Evolutionary conservation across 2,329 filamentous ascomycete species (phyloP).

Genomic region (Paraphaeosphaeria sporulosa): DNA sequence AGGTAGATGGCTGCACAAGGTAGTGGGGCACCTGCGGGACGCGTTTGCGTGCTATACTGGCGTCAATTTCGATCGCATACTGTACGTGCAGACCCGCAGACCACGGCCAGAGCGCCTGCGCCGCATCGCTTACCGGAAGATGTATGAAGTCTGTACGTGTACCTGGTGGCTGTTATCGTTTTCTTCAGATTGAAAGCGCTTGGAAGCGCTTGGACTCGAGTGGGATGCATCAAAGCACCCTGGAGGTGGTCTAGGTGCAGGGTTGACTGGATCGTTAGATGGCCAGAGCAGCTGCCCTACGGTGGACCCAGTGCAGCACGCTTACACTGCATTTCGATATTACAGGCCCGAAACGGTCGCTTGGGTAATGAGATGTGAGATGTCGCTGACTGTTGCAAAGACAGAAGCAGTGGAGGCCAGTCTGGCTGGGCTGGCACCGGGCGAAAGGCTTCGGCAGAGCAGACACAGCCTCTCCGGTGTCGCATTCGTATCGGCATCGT

Average conservation of each 20-base stretch:
- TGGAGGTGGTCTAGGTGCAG: neutral
- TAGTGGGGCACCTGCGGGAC: neutral
- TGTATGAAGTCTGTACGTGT: neutral
- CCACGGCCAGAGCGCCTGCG: neutral
- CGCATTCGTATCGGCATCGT: neutral
- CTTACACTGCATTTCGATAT: conserved; percentile 6
- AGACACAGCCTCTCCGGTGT: neutral
- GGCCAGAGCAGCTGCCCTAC: neutral
- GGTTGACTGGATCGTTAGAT: neutral
- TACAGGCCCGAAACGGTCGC: conserved; percentile 6
- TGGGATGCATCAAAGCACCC: neutral
- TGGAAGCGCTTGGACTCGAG: neutral
- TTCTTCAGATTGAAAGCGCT: neutral
- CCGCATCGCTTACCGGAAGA: conserved; percentile 6
- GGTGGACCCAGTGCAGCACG: neutral
- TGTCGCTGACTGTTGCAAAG: conserved; percentile 1
- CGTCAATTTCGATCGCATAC: neutral
- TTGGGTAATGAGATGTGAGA: conserved; percentile 2
- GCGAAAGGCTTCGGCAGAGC: neutral
- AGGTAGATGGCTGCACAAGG: neutral
- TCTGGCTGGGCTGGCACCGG: neutral
- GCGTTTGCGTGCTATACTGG: neutral
- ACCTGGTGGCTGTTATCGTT: neutral
- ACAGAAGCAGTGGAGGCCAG: neutral
- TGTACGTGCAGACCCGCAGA: neutral